phyloP scores from a whole-genome alignment of 1,284 basidiomycete genomes.

The Malassezia slooffiae region DNA sequence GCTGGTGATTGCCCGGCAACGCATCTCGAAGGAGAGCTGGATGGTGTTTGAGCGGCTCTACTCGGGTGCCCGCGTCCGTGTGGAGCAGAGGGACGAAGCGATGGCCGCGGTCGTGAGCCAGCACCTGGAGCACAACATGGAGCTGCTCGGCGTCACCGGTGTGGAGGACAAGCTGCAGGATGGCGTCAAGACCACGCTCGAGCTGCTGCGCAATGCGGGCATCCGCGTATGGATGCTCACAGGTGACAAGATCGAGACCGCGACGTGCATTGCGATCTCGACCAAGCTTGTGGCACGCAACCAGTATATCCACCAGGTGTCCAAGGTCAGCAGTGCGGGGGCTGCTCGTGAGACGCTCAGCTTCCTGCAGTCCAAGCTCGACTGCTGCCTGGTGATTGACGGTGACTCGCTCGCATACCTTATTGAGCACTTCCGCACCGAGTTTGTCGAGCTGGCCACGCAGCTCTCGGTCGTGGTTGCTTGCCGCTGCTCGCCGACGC shows the following conservation, averaged over 20 bases:
- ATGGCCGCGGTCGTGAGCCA: slow-evolving; percentile 64
- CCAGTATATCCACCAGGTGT: slow-evolving; percentile 93
- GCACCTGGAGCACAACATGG: slow-evolving; percentile 75
- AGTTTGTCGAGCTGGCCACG: slow-evolving; percentile 90
- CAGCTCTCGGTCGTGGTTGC: slow-evolving; percentile 93
- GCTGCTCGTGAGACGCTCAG: slow-evolving; percentile 81
- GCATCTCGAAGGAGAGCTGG: slow-evolving; percentile 61
- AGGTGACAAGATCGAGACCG: slow-evolving; percentile 98
- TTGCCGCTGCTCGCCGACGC: slow-evolving; percentile 93
- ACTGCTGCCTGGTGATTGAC: slow-evolving; percentile 96
- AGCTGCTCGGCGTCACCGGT: slow-evolving; percentile 84
- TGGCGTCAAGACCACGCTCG: slow-evolving; percentile 84
- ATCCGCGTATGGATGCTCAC: slow-evolving; percentile 99
- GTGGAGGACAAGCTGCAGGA: slow-evolving; percentile 98
- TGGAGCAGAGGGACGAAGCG: slow-evolving; percentile 60
- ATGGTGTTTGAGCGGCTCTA: slow-evolving; percentile 64
- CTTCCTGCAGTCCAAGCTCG: slow-evolving; percentile 82
- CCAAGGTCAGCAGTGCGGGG: slow-evolving; percentile 73
- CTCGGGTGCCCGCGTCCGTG: slow-evolving; percentile 63
- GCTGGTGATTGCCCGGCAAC: slow-evolving; percentile 77
- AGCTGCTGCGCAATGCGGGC: slow-evolving; percentile 84
- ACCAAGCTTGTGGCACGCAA: slow-evolving; percentile 89
- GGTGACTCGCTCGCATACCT: slow-evolving; percentile 95
- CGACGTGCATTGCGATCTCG: slow-evolving; percentile 93
- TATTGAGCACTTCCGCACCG: slow-evolving; percentile 73